Base-by-base conservation (phyloP, 352 stramenopile genomes). In the Globisporangium sylvaticum region DNA sequence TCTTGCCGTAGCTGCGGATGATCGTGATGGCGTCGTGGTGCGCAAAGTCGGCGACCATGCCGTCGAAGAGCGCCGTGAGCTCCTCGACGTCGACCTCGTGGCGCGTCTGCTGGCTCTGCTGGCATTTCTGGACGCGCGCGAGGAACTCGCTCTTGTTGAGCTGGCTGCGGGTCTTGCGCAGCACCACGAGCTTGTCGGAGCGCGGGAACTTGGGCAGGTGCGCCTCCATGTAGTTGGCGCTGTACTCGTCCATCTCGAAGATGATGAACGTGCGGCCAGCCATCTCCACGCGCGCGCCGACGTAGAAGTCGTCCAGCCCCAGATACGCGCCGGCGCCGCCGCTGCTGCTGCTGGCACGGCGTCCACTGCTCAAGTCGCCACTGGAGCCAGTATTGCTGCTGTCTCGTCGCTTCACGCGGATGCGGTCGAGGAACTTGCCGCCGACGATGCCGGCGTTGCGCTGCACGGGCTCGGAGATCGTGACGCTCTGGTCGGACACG, bases 161-260 rank as follows among this genome's bases (percentile, higher is more conserved):
- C 62, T 80, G 66, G 4, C 66, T 68, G n/a, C 74, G 79, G 42
- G 89, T 70, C 66, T 88, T 91, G 58, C 79, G 78, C 25, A 91
- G 66, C 56, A 89, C 79, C 22, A 68, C 72, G 37, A 89, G 78
- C 60, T 87, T 87, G 71, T 92, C 81, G 0, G 84, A 88, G 1
- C 82, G 77, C 7, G 81, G 71, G 67, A 94, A 94, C 57, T 85
- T 84, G 39, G 63, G 44, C n/a, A 73, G 57, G 37, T 87, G 81
- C 7, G 67, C 65, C 52, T 95, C 87, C 87, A 94, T 94, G 67
- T 88, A 92, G 58, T 90, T 90, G 53, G 84, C 80, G 55, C 81
- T 93, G 73, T 94, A 90, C 65, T 94, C 84, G 65, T 94, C 87
- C 83, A 94, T 90, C 68, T 94, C 86, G 54, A 84, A 89, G 29